Percentiles rank a stretch among this genome's conserved stretches.
phyloP scores from a whole-genome alignment of 306 rosid species.

The Fragaria nilgerrensis region DNA sequence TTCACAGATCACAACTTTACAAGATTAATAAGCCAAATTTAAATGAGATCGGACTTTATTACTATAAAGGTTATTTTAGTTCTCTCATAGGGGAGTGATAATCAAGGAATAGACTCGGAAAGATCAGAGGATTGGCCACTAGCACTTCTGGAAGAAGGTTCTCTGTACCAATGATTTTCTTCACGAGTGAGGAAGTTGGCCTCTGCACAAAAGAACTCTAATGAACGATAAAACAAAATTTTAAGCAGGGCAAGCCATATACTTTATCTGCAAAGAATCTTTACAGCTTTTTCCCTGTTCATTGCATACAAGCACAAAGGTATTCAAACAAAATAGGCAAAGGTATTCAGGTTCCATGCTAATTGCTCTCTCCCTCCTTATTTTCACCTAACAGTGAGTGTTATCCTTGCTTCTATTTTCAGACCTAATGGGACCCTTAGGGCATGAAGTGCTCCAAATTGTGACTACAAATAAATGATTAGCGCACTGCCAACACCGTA shows the following conservation, averaged over 20 bases:
- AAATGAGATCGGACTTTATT: not conserved
- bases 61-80: not conserved
- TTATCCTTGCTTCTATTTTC: not conserved
- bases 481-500: not conserved
- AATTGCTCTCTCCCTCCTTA: not conserved
- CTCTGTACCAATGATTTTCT: slow-evolving; percentile 75
- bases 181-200: slow-evolving; percentile 82
- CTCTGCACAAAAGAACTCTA: slow-evolving; percentile 54
- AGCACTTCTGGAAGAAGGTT: slow-evolving; percentile 59
- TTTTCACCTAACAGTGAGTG: not conserved
- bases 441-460: not conserved
- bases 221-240: slow-evolving; percentile 9
- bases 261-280: not conserved
- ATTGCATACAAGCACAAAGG: not conserved
- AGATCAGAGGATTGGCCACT: slow-evolving; percentile 26
- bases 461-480: not conserved
- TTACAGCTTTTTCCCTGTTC: not conserved
- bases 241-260: not conserved
- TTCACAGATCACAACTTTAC: no score
- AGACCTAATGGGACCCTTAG: not conserved
- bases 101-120: slow-evolving; percentile 35
- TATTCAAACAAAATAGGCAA: not conserved
- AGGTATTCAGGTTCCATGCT: not conserved
- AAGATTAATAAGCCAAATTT: no score
- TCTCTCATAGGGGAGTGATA: not conserved